Percentiles rank a stretch among this genome's conserved stretches.
Conservation (phyloP, 257 asterid genomes). For the Leonotis leonurus region DNA sequence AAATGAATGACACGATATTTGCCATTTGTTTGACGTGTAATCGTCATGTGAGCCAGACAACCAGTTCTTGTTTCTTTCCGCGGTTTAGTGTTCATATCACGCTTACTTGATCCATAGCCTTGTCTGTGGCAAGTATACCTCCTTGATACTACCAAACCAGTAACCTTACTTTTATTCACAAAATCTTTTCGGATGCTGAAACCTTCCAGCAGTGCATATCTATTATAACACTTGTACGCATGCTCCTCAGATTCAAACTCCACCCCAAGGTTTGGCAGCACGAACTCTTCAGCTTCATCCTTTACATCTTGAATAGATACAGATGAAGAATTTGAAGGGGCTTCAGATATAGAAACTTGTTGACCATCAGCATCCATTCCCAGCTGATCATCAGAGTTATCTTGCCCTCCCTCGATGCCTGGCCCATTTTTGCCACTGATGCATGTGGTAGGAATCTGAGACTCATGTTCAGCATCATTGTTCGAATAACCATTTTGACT, state of each 20-base stretch:
- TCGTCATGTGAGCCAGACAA: conserved; percentile 57
- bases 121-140: conserved; percentile 63
- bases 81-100: conserved; percentile 26
- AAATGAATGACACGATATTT: conserved; percentile 50
- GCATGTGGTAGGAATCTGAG: conserved; percentile 7
- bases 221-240: conserved; percentile 50
- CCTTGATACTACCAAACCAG: conserved; percentile 51
- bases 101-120: conserved; percentile 46
- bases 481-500: conserved; percentile 24
- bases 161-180: conserved; percentile 46
- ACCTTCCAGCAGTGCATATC: conserved; percentile 51
- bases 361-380: conserved; percentile 19
- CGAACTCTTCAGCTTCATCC: conserved; percentile 22
- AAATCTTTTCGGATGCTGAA: conserved; percentile 62
- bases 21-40: conserved; percentile 50
- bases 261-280: conserved; percentile 48
- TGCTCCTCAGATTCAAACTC: conserved; percentile 54
- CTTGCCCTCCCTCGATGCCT: conserved; percentile 13
- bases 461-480: conserved; percentile 17
- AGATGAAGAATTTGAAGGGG: conserved; percentile 23
- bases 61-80: conserved; percentile 53
- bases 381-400: conserved; percentile 17
- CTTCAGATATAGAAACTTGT: conserved; percentile 21
- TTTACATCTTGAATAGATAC: conserved; percentile 25
- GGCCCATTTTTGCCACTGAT: conserved; percentile 12